phyloP scores from a whole-genome alignment of 2,329 filamentous ascomycete species.

The Phialophora tarda region DNA sequence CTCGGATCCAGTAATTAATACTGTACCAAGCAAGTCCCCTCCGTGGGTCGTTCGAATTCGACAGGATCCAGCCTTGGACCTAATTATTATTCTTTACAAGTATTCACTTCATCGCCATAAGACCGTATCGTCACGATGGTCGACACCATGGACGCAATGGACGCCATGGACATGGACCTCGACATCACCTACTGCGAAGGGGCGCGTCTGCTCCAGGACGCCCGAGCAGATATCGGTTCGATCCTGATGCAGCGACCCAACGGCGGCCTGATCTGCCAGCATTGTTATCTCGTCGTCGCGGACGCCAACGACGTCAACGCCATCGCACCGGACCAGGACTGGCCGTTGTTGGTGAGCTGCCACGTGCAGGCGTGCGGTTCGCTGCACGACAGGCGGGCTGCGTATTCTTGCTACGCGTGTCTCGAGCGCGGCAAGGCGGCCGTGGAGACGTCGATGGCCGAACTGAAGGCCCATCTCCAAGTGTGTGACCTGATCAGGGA shows the following conservation, averaged over 20 bases:
- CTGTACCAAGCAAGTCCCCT: neutral
- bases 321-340: slow-evolving; percentile 12
- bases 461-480: slow-evolving; percentile 10
- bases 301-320: slow-evolving; percentile 6
- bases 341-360: slow-evolving; percentile 16
- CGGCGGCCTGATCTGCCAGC: slow-evolving; percentile 14
- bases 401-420: slow-evolving; percentile 20
- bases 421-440: slow-evolving; percentile 11
- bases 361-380: slow-evolving; percentile 19
- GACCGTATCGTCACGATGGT: neutral
- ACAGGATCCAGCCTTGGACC: no score
- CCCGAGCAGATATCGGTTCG: slow-evolving; percentile 4
- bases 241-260: slow-evolving; percentile 15
- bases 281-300: slow-evolving; percentile 19
- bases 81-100: no score
- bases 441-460: slow-evolving; percentile 12
- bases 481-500: slow-evolving; percentile 16
- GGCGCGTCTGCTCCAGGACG: slow-evolving; percentile 16
- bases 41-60: neutral
- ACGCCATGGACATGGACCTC: slow-evolving; percentile 9
- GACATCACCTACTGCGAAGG: slow-evolving; percentile 22
- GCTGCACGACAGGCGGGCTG: slow-evolving; percentile 12
- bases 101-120: no score
- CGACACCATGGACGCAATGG: slow-evolving; percentile 1
- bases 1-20: no score